These are phyloP conservation scores for Turnera subulata DNA, from an alignment of 345 rosid species.

Conservation along the genomic window DNA sequence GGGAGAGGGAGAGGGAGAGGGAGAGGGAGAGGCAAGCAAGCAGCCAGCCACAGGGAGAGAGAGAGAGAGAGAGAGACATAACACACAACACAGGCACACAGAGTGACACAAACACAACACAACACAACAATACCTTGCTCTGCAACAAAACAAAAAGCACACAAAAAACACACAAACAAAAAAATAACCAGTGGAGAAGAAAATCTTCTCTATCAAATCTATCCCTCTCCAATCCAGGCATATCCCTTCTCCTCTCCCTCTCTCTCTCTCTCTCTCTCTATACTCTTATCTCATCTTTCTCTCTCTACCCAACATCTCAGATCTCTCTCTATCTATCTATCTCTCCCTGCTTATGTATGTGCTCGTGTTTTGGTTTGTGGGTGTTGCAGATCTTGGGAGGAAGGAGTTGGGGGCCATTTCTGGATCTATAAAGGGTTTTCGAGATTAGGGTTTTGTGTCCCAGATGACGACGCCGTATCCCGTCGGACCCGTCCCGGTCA, in stretches of 20 bases:
- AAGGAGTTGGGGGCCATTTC: not conserved
- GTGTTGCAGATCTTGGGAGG: constrained; percentile 12
- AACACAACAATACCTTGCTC: too few species aligned
- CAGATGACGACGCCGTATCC: constrained; percentile 40
- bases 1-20: too few species aligned
- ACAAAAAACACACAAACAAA: not conserved
- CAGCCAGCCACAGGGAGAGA: too few species aligned
- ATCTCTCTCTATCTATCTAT: not conserved
- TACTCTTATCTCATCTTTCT: not conserved
- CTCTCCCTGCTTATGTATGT: not conserved
- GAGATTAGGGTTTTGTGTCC: constrained; percentile 15
- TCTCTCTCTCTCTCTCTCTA: not conserved
- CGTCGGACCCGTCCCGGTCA: constrained; percentile 35
- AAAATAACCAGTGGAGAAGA: constrained; percentile 36
- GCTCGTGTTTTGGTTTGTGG: not conserved
- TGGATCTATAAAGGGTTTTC: constrained; percentile 22
- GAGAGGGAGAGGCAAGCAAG: too few species aligned
- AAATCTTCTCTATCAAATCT: constrained; percentile 31
- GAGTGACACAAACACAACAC: too few species aligned
- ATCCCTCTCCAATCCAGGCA: constrained; percentile 7
- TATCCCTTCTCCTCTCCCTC: constrained; percentile 4
- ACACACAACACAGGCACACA: too few species aligned
- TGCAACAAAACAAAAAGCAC: not conserved
- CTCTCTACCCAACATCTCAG: not conserved
- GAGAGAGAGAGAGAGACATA: too few species aligned